Evolutionary conservation across 225 moss, liverwort and hornwort species (phyloP).

Genomic region (Lunularia cruciata): DNA sequence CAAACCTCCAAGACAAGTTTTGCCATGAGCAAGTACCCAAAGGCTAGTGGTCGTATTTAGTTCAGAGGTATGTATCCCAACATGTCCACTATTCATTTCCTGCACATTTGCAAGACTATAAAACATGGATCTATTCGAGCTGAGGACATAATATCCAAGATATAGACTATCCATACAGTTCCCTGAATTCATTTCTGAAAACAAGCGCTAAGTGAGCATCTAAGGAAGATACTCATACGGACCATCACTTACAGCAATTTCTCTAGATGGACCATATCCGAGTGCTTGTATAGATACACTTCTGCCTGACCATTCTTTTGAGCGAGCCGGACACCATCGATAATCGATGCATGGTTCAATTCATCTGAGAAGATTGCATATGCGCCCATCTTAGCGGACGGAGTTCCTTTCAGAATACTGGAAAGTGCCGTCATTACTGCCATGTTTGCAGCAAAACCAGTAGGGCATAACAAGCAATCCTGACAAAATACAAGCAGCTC

Average conservation of each 20-base stretch:
- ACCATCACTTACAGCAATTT: conserved; percentile 65
- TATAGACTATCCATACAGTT: too few species aligned
- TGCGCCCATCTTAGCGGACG: conserved; percentile 29
- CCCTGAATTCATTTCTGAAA: too few species aligned
- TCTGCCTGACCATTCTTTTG: conserved; percentile 79
- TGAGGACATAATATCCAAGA: too few species aligned
- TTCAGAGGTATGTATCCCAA: too few species aligned
- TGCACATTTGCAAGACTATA: too few species aligned
- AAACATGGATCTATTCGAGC: too few species aligned
- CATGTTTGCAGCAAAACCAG: conserved; percentile 98
- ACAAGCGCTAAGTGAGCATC: too few species aligned
- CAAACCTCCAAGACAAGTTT: conserved; percentile 5
- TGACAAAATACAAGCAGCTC: conserved; percentile 33
- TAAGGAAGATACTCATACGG: neutral
- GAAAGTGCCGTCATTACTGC: conserved; percentile 92
- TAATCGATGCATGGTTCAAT: conserved; percentile 95
- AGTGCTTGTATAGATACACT: conserved; percentile 74
- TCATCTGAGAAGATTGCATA: conserved; percentile 91
- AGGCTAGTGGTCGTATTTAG: too few species aligned
- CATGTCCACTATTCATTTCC: too few species aligned
- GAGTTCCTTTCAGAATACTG: conserved; percentile 51
- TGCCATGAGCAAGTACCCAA: too few species aligned
- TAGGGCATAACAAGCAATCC: conserved; percentile 94
- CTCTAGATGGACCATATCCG: conserved; percentile 86
- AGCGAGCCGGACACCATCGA: conserved; percentile 90